Evolutionary conservation across 202 grass and related monocot genomes (phyloP), one percentile per base, ranked within the genome.

Genomic region (Hordeum pubiflorum): DNA sequence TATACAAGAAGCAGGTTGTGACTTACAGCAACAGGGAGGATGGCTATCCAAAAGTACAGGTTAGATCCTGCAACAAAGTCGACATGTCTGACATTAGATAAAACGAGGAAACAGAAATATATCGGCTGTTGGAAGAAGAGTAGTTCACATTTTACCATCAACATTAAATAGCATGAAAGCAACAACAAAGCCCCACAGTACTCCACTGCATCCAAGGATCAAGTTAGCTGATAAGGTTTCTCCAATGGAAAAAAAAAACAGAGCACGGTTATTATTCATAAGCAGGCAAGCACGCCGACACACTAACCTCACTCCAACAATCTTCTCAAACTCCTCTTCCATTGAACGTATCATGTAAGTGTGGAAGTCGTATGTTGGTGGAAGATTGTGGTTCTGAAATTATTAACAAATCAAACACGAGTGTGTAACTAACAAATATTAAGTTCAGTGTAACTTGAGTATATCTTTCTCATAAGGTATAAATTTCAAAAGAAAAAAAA

Each of bases 1-100:
- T 54, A 61, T 71, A 36, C 2, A 59, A 58, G 58, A 72, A 79
- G 9, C 23, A 82, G 18, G 31, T 29, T 57, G 27, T 29, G 63
- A 88, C 88, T 93, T 82, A 96, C 96, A 58, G 87, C 33, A 66
- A 91, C 82, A 36, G 96, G 96, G 70, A 98, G 93, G 79, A 98
- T 93, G 58, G 96, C 96, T 89, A 98, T 95, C 96, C 96, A 98
- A 79, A 98, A 95, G 87, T 98, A 98, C 14, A 98, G 89, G 85
- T 98, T 95, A 27, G 88, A 91, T 80, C 96, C 96, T 98, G 87
- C 69, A 90, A 91, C 15, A 87, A 77, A 60, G 87, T 64, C 41
- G 79, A 18, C 78, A 61, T 63, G 41, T 65, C 40, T 18, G 26
- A 85, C 0, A 0, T 21, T 44, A 33, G 54, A 77, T 26, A 81